These are phyloP conservation scores for Brassica nigra DNA, from an alignment of 345 rosid genomes.

Conservation along the genomic window DNA sequence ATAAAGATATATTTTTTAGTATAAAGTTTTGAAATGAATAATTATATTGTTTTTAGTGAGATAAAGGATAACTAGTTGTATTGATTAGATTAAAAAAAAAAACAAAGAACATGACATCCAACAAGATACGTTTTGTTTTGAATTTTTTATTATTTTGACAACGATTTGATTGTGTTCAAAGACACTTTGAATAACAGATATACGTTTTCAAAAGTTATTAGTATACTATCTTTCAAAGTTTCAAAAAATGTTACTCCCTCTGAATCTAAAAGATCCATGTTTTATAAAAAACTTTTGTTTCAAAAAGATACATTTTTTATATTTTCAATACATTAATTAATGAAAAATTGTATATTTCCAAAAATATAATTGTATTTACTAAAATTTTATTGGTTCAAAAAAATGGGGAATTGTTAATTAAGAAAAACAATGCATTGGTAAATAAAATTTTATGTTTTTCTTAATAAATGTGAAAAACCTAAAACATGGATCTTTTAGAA, in stretches of 20 bases:
- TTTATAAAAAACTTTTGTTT: no score
- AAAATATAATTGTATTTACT: no score
- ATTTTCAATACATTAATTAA: no score
- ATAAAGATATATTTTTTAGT: background rate
- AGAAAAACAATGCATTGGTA: no score
- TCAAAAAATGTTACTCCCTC: background rate
- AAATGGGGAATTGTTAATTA: no score
- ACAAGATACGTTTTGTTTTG: background rate
- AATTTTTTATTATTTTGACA: background rate
- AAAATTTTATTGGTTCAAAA: no score
- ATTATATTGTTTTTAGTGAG: conserved; percentile 27
- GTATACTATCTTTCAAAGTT: background rate
- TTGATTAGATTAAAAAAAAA: conserved; percentile 6
- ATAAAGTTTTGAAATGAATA: conserved; percentile 7
- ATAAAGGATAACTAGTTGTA: conserved; percentile 6
- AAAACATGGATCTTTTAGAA: no score
- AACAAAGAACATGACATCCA: conserved; percentile 33
- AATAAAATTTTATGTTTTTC: no score
- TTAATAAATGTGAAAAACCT: no score
- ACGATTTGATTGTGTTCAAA: background rate
- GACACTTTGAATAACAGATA: background rate
- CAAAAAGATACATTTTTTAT: no score
- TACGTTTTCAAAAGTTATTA: background rate
- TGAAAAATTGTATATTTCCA: no score
- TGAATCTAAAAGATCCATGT: no score